Evolutionary conservation across 2,329 filamentous ascomycete genomes (phyloP), one percentile per base, ranked within the genome.

Genomic region (Orbilia oligospora): DNA sequence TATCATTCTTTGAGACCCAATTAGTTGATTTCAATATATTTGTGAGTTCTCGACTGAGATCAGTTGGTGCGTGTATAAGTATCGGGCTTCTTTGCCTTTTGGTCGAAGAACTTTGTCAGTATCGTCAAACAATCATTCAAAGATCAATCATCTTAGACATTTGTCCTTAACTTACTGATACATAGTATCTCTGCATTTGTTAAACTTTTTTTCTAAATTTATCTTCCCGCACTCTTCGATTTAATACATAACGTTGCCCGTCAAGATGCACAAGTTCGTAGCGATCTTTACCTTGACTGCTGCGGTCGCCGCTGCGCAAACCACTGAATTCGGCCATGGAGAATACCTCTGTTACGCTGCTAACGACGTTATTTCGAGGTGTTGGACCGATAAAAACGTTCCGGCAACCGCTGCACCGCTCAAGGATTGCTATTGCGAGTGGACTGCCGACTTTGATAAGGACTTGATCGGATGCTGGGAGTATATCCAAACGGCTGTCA

Each of bases 321-420:
- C 66, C 5, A 70, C 66, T 1, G 53, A 18, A 18, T 70, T 33
- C 10, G 66, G 66, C 12, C 38, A 70, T 27, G 66, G 66, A 22
- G 66, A 70, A n/a, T 36, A 70, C 41, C 66, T 70, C n/a, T 70
- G 66, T 53, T 70, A 70, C n/a, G 36, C 44, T 14, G 66, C 66
- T 1, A 70, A 70, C 27, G 66, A 70, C 10, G 27, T 61, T 9
- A 70, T 70, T 5, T 70, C 66, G 16, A 48, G 66, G n/a, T 70
- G 66, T 18, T 70, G 66, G 66, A 61, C 66, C 10, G 66, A 70
- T 20, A 58, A 61, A 14, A 61, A 41, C 18, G 66, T 70, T 24
- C 66, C 66, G 1, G 66, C 66, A 1, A 70, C 66, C 6, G 66
- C 53, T 18, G 53, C 53, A 5, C 66, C 53, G 10, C 53, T 70